These are phyloP conservation scores for Sugiyamaella smithiae DNA, from an alignment of 805 yeast species.

Conservation along the genomic window DNA sequence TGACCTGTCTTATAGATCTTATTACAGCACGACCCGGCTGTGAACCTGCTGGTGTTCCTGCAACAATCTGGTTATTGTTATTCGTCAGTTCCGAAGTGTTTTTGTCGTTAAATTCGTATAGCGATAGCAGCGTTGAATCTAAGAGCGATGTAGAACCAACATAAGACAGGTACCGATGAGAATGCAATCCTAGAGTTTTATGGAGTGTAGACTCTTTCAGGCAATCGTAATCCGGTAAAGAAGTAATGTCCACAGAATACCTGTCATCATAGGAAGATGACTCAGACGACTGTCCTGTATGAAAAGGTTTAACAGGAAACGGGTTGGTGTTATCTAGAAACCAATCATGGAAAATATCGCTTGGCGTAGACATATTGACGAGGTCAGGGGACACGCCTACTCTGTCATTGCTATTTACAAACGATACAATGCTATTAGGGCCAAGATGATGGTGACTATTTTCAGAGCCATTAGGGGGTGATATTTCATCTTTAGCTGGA, in stretches of 20 bases:
- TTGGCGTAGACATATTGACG: not conserved
- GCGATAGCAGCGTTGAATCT: conserved; percentile 28
- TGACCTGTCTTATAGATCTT: conserved; percentile 15
- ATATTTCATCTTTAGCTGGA: not conserved
- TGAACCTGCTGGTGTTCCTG: not conserved
- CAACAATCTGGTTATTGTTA: not conserved
- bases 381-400: not conserved
- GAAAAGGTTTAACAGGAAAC: not conserved
- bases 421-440: not conserved
- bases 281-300: not conserved
- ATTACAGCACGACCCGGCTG: not conserved
- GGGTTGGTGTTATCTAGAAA: conserved; percentile 3
- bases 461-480: not conserved
- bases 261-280: not conserved
- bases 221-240: conserved; percentile 30
- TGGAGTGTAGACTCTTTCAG: conserved; percentile 26
- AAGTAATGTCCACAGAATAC: conserved; percentile 9
- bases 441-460: not conserved
- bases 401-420: not conserved
- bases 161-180: conserved; percentile 28
- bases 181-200: conserved; percentile 29
- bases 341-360: conserved; percentile 1
- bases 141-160: conserved; percentile 29
- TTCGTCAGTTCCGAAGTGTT: conserved; percentile 18
- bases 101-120: conserved; percentile 24